These are phyloP conservation scores for Rhizopogon rudus DNA, from an alignment of 768 basidiomycete genomes.

Conservation along the genomic window DNA sequence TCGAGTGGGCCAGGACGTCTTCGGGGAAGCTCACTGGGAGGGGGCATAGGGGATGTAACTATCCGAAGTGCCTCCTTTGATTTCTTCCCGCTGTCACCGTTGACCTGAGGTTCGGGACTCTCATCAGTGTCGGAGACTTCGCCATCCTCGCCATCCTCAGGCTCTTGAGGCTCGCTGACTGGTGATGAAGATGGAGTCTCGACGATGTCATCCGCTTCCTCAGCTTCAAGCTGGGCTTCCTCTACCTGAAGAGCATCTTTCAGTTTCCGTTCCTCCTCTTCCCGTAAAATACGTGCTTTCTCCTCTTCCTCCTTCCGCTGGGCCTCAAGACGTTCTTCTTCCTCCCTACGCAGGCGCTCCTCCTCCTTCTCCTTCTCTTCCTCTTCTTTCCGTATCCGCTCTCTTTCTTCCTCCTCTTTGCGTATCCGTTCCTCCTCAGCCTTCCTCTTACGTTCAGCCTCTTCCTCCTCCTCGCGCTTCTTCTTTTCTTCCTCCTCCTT, in stretches of 20 bases:
- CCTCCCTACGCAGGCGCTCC: slow-evolving; percentile 15
- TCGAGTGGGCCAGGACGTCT: slow-evolving; percentile 73
- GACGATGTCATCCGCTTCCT: slow-evolving; percentile 23
- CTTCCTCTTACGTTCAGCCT: slow-evolving; percentile 35
- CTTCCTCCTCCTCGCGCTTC: slow-evolving; percentile 36
- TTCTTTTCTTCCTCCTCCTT: slow-evolving; percentile 31
- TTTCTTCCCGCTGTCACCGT: slow-evolving; percentile 40
- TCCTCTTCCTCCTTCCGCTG: slow-evolving; percentile 31
- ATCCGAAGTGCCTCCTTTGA: slow-evolving; percentile 57
- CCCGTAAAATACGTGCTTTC: slow-evolving; percentile 36
- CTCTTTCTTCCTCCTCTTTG: slow-evolving; percentile 34
- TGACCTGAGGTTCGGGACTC: slow-evolving; percentile 16
- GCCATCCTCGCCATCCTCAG: slow-evolving; percentile 27
- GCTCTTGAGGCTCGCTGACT: slow-evolving; percentile 41
- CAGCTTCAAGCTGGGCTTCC: slow-evolving; percentile 27
- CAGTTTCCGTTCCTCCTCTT: slow-evolving; percentile 26
- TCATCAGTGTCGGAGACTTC: slow-evolving; percentile 31
- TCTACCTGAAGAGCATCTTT: slow-evolving; percentile 28
- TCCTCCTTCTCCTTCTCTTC: slow-evolving; percentile 32
- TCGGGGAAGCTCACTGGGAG: slow-evolving; percentile 32
- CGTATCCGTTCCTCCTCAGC: slow-evolving; percentile 33
- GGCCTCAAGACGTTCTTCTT: slow-evolving; percentile 23
- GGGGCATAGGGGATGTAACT: slow-evolving; percentile 47
- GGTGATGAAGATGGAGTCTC: slow-evolving; percentile 23
- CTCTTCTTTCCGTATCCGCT: slow-evolving; percentile 26